Percentiles rank a stretch among this genome's conserved stretches.
phyloP scores from a whole-genome alignment of 345 rosid species.

The Sisymbrium irio region DNA sequence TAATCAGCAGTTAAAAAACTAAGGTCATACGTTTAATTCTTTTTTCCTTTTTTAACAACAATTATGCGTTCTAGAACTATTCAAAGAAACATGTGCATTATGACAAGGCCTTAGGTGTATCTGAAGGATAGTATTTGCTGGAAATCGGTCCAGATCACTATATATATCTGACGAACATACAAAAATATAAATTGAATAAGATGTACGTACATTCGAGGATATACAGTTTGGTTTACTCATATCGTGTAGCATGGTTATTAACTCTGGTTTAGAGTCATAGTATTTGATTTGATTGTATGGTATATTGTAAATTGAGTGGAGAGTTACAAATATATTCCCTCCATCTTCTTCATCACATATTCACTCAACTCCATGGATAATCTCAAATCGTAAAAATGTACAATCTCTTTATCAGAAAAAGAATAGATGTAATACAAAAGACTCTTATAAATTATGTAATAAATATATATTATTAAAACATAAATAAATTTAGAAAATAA shows the following conservation, averaged over 20 bases:
- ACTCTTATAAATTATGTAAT: neutral
- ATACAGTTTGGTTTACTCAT: too few relatives aligned
- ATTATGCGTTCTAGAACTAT: neutral
- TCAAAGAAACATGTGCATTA: neutral
- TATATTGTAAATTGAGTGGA: too few relatives aligned
- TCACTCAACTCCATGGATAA: too few relatives aligned
- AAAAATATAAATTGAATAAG: neutral
- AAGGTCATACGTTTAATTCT: neutral
- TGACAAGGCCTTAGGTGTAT: neutral
- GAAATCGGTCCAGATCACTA: neutral
- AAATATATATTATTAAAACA: neutral
- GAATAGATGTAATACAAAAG: neutral
- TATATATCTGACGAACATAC: slow-evolving; percentile 10
- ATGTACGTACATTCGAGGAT: neutral
- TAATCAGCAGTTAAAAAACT: neutral
- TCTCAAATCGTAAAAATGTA: too few relatives aligned
- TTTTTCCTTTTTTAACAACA: neutral
- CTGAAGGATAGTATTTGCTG: slow-evolving; percentile 4
- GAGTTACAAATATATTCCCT: too few relatives aligned
- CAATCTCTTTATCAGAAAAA: too few relatives aligned
- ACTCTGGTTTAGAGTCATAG: too few relatives aligned
- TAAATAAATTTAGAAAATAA: too few relatives aligned
- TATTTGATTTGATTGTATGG: too few relatives aligned
- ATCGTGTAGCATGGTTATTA: too few relatives aligned
- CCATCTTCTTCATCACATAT: too few relatives aligned